Base-by-base conservation (phyloP, 805 yeast genomes). In the Zygosaccharomyces gambellarensis region DNA sequence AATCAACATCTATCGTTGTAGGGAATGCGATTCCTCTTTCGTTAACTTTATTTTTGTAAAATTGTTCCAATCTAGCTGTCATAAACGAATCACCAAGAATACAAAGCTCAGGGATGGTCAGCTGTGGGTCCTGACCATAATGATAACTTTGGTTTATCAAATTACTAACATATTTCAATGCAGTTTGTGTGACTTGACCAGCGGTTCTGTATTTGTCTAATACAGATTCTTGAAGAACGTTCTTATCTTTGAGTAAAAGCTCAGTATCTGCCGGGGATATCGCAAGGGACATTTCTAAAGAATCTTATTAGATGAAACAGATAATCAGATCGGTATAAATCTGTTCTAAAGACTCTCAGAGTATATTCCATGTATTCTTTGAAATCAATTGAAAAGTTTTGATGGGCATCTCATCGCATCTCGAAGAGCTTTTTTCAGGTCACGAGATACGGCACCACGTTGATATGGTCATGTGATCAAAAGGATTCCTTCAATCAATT, bases 21-120 rank as follows among this genome's bases (percentile, higher is more conserved):
- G 99, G 99, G 53, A 79, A 80, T 8, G 97, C 87, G 64, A 94
- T 87, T 51, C 98, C 97, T 71, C 86, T 89, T 73, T 94, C 99
- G 57, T 79, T 76, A 28, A 83, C 85, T 44, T 76, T 75, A 55
- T 76, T 76, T 58, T 73, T 83, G 69, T 79, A 90, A 29, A 77
- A 83, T 48, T 72, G 76, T 49, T 74, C 73, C 46, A 86, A 72
- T 48, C 90, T 77, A 39, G 79, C 71, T 44, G 73, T 70, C 63
- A 92, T 70, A 68, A 82, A 85, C 30, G 86, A 79, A 68, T 94
- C 98, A 41, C 95, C 87, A 42, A 85, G 71, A 31, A 87, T 68
- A 74, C 97, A 90, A 53, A 94, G 73, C 61, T 90, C 95, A 32
- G 85, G 79, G 36, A 73, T 61, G 2, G 84, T 70, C 54, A 79